Conservation (phyloP, 306 rosid species). For the Inga laurina region DNA sequence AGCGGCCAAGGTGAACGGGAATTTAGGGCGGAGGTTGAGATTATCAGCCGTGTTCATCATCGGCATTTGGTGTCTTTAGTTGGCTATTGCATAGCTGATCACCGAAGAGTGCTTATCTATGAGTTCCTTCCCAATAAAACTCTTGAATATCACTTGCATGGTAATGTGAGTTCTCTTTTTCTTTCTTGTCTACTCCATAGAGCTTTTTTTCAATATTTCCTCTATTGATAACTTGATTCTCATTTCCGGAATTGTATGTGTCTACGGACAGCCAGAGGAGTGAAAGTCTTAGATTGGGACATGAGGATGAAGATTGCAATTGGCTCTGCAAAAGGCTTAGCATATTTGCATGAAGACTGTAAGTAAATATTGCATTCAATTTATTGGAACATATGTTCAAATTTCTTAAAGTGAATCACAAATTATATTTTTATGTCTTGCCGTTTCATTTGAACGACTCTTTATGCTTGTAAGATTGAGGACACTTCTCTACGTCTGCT, state of each 20-base stretch:
- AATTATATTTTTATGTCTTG: background rate
- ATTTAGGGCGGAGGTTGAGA: slow-evolving; percentile 89
- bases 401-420: background rate
- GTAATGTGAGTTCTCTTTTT: slow-evolving; percentile 50
- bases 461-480: background rate
- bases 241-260: slow-evolving; percentile 2
- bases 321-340: slow-evolving; percentile 91
- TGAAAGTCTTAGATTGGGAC: slow-evolving; percentile 77
- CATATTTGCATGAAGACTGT: slow-evolving; percentile 93
- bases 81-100: slow-evolving; percentile 78
- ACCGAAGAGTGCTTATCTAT: slow-evolving; percentile 76
- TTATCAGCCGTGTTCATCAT: slow-evolving; percentile 87
- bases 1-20: slow-evolving; percentile 96
- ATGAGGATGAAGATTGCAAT: slow-evolving; percentile 79
- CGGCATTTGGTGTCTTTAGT: slow-evolving; percentile 83
- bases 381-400: background rate
- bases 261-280: slow-evolving; percentile 47
- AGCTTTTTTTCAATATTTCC: background rate
- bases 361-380: slow-evolving; percentile 36
- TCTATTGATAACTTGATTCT: slow-evolving; percentile 2
- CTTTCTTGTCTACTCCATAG: background rate
- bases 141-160: slow-evolving; percentile 88
- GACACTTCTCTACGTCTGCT: background rate
- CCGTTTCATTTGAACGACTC: slow-evolving; percentile 12
- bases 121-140: slow-evolving; percentile 87